Evolutionary conservation across 2,329 filamentous ascomycete genomes (phyloP), one percentile per base, ranked within the genome.

Genomic region (Elsinoe necatrix): DNA sequence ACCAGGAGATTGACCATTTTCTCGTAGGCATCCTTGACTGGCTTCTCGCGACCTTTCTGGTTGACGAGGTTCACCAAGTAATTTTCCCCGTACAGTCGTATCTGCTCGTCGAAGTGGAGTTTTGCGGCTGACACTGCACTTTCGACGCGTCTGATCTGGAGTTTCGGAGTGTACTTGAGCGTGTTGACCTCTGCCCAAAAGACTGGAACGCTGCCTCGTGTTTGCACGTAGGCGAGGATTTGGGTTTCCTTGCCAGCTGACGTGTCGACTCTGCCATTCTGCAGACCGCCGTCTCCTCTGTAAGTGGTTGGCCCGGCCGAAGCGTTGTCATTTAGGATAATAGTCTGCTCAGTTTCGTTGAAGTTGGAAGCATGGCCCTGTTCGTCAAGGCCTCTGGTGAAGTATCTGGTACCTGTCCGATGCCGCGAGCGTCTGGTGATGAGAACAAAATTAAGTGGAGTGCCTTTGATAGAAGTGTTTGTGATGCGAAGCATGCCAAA

Each of bases 21-120:
- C 72, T 98, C 93, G 69, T 97, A 98, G 1, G 92, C 90, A 55
- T 87, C 85, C 74, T 98, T 98, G 61, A 98, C 86, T 52, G 81
- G 79, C 71, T 86, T 80, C 74, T 98, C 93, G 57, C 93, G 84
- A 12, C 95, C 95, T 68, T 89, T 95, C 64, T 96, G 89, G 69
- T 98, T 98, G 65, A 98, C 93, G 23, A 98, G 77, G 68, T 98
- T 98, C 70, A 98, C 91, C 58, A 98, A 79, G 73, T 93, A 97
- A 69, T 96, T 96, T 69, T 97, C 93, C 59, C 93, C 93, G 65
- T 98, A 98, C 25, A 95, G 74, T 57, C 81, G 80, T 64, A 98
- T 93, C 72, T 98, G 95, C 73, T 98, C 90, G 54, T 89, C 80
- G 68, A 98, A 96, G 71, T 98, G 93, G 63, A 84, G 85, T 65